These are phyloP conservation scores for Boletus calvinii DNA, from an alignment of 1,284 basidiomycete genomes.

Conservation along the genomic window DNA sequence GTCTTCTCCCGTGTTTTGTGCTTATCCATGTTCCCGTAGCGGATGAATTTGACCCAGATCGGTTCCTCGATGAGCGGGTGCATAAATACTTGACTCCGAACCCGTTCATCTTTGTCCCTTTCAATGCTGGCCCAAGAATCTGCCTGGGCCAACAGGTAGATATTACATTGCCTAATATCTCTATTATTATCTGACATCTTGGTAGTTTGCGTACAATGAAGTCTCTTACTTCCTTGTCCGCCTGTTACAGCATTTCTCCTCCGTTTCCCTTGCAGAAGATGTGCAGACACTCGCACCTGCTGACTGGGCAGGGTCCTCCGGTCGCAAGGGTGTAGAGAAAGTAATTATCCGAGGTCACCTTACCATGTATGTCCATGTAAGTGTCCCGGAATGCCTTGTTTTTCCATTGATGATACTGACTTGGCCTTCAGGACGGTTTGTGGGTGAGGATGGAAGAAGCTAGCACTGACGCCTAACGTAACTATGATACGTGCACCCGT, in stretches of 20 bases:
- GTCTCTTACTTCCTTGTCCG: constrained; percentile 42
- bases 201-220: constrained; percentile 45
- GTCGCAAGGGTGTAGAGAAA: constrained; percentile 32
- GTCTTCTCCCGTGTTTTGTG: background rate
- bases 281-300: constrained; percentile 38
- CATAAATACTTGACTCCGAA: constrained; percentile 33
- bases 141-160: constrained; percentile 47
- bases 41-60: constrained; percentile 39
- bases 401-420: background rate
- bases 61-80: constrained; percentile 38
- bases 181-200: background rate
- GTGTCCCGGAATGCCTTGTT: constrained; percentile 1
- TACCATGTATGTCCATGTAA: constrained; percentile 48
- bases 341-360: constrained; percentile 42
- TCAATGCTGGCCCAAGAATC: constrained; percentile 47
- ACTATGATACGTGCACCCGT: no score
- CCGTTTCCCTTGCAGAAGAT: constrained; percentile 36
- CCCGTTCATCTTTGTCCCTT: constrained; percentile 40
- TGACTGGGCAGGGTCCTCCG: constrained; percentile 27
- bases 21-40: constrained; percentile 23
- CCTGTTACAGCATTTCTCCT: constrained; percentile 40
- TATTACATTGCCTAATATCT: background rate
- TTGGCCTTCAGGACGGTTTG: background rate
- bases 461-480: no score
- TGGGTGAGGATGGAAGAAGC: background rate